Base-by-base conservation (phyloP, 2,329 filamentous ascomycete species). In the Oidium heveae region DNA sequence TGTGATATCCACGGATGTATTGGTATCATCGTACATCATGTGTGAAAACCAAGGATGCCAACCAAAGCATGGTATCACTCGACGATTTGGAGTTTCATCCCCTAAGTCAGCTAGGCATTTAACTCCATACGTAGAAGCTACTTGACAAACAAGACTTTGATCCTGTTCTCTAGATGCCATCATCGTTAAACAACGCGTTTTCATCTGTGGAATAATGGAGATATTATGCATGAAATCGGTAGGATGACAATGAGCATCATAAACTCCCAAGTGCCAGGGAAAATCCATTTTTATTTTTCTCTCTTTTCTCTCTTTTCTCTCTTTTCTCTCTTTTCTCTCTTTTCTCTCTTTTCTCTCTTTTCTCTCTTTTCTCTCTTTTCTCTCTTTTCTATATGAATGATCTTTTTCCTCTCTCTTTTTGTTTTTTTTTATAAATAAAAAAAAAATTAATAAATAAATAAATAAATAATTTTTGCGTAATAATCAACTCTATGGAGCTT, bases 41-140 rank as follows among this genome's bases (percentile, higher is more conserved):
- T 89, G 72, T 0, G 84, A 82, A 66, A 88, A 89, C 85, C 85
- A 91, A 0, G 85, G 85, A 64, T 91, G 85, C 83, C 84, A 88
- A 20, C 85, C 85, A 67, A 88, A 89, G n/a, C 79, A 78, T 0
- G 85, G 82, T 3, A 89, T 61, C 24, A 80, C 64, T 56, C 70
- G 71, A 56, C 70, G 67, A 28, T 58, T 50, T 53, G 36, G 54
- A 50, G 61, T 53, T 18, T 61, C 56, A 2, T 61, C 55, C 57
- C 63, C 65, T 18, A 60, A 41, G 15, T 66, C 62, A 28, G 47
- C 55, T 56, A 12, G 60, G 55, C 37, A 61, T 28, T 62, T 63
- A 51, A 82, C 63, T 37, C 75, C 74, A 60, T 79, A 71, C 15
- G 69, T 62, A 4, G 71, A 68, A 33, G 82, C 80, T 32, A 81